A percentile compares a stretch with the other conserved stretches of the same genome.
Evolutionary conservation across 129 eudicot genomes (phyloP).

Genomic region (Arctium lappa): DNA sequence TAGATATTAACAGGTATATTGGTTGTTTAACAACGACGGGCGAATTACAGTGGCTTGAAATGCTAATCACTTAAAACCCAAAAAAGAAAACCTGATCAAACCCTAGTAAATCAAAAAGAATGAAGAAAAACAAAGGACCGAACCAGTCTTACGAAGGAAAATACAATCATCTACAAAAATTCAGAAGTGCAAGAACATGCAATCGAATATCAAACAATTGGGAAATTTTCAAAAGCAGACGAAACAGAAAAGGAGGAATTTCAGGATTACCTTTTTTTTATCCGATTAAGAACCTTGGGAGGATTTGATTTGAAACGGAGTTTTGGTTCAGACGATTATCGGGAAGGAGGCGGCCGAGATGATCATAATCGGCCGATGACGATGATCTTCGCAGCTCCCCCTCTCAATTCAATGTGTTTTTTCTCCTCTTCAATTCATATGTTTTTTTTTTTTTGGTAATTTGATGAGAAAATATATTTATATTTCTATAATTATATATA

Average conservation of each 20-base stretch:
- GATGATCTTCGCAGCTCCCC: neutral
- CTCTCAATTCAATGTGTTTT: neutral
- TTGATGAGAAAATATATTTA: too few species aligned
- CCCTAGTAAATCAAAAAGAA: neutral
- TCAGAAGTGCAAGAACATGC: neutral
- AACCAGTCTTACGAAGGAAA: neutral
- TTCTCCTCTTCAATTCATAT: neutral
- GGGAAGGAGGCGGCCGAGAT: slow-evolving; percentile 1
- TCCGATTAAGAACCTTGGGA: neutral
- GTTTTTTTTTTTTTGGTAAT: neutral
- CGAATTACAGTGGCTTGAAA: slow-evolving; percentile 1
- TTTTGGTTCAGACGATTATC: neutral
- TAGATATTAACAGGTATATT: neutral
- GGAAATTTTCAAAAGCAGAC: neutral
- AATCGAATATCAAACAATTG: neutral
- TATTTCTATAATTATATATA: too few species aligned
- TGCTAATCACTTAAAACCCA: neutral
- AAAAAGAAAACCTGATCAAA: neutral
- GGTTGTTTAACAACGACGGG: neutral
- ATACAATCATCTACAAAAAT: neutral
- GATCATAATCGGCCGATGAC: neutral
- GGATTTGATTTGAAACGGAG: neutral
- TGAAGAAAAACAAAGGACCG: neutral
- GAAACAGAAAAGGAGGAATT: neutral
- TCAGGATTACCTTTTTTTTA: neutral